Percentiles rank a stretch among this genome's conserved stretches.
phyloP scores from a whole-genome alignment of 257 asterid genomes.

The Fraxinus americana region DNA sequence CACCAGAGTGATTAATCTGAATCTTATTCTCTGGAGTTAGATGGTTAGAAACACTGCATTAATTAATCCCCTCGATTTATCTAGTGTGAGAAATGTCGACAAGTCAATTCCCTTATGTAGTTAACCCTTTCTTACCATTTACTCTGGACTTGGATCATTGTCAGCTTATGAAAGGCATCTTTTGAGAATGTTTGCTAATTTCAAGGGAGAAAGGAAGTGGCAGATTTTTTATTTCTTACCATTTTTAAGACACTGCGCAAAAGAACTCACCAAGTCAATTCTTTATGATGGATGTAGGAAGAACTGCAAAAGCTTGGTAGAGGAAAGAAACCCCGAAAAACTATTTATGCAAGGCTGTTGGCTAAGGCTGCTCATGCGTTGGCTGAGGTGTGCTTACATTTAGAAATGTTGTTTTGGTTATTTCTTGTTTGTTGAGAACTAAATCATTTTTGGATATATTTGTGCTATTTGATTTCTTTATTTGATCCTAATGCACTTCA shows the following conservation, averaged over 20 bases:
- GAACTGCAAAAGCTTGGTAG: constrained; percentile 69
- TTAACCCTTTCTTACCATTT: background rate
- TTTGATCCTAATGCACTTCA: constrained; percentile 30
- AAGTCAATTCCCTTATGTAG: background rate
- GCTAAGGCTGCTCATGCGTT: constrained; percentile 92
- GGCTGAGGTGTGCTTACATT: constrained; percentile 69
- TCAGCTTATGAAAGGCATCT: constrained; percentile 2
- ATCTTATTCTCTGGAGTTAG: background rate
- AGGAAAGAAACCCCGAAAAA: constrained; percentile 78
- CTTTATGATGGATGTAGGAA: constrained; percentile 55
- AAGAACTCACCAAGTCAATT: constrained; percentile 13
- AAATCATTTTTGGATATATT: constrained; percentile 9
- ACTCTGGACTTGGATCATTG: background rate
- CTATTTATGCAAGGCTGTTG: constrained; percentile 77
- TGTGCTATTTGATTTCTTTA: constrained; percentile 15
- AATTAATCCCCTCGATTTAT: background rate
- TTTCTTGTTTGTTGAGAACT: constrained; percentile 13
- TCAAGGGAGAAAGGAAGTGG: constrained; percentile 9
- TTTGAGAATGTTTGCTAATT: constrained; percentile 17
- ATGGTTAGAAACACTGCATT: background rate
- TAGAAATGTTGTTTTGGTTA: constrained; percentile 7
- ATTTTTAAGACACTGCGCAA: constrained; percentile 8
- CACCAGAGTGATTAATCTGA: background rate
- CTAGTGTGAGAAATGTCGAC: background rate
- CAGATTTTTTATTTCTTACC: background rate